These are phyloP conservation scores for Lagenaria siceraria DNA, from an alignment of 306 rosid species.

Conservation along the genomic window DNA sequence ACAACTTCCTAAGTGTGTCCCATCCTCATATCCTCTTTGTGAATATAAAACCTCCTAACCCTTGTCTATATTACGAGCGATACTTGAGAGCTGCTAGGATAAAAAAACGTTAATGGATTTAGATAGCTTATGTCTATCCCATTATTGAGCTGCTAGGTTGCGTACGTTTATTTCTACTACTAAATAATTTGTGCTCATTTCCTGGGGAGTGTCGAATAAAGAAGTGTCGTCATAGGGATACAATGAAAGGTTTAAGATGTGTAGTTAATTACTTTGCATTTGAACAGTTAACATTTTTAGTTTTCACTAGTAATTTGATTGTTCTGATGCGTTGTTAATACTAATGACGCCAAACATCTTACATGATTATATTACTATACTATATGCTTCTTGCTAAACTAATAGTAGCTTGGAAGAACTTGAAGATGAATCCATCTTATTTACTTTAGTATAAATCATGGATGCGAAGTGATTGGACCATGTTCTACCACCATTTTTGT, in stretches of 20 bases:
- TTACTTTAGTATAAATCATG: neutral
- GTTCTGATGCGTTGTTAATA: neutral
- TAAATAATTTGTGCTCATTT: neutral
- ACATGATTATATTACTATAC: neutral
- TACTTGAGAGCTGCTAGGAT: neutral
- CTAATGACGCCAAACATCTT: neutral
- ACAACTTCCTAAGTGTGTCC: too few relatives aligned
- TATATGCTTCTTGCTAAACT: neutral
- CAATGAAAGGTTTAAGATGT: neutral
- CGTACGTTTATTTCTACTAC: neutral
- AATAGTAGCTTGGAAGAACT: neutral
- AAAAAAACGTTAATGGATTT: neutral
- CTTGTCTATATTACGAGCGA: neutral
- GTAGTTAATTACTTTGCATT: neutral
- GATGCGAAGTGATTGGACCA: neutral
- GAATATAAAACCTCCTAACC: neutral
- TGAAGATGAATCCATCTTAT: neutral
- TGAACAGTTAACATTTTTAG: neutral
- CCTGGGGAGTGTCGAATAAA: neutral
- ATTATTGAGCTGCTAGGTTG: neutral
- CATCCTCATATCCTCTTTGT: too few relatives aligned
- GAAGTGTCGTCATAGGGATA: neutral
- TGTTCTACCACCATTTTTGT: neutral
- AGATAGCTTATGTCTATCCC: neutral
- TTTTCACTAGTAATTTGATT: neutral